These are phyloP conservation scores for Ogataea paraovalis DNA, from an alignment of 805 yeast genomes.

Conservation along the genomic window DNA sequence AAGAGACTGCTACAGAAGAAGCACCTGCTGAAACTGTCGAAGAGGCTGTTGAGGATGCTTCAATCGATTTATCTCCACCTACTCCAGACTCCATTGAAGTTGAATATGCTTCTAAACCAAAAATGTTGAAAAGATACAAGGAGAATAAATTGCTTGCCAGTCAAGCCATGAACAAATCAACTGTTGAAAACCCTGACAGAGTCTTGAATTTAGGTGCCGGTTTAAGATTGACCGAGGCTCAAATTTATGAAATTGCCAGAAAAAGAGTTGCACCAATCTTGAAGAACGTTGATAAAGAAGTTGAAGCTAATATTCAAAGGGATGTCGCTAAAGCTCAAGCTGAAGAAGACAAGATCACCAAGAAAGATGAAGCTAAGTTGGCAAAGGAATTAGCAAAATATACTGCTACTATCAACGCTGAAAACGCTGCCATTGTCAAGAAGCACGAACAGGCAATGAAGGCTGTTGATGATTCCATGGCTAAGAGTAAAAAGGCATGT, in stretches of 20 bases:
- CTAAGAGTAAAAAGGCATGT: slow-evolving; percentile 30
- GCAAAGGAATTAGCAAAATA: slow-evolving; percentile 35
- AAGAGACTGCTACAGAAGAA: slow-evolving; percentile 5
- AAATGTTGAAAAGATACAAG: slow-evolving; percentile 43
- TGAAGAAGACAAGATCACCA: slow-evolving; percentile 35
- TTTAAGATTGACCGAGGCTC: slow-evolving; percentile 49
- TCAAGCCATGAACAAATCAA: slow-evolving; percentile 38
- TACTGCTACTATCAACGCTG: slow-evolving; percentile 37
- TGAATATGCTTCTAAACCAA: slow-evolving; percentile 43
- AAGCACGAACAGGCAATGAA: slow-evolving; percentile 23
- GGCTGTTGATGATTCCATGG: slow-evolving; percentile 21
- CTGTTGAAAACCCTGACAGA: slow-evolving; percentile 46
- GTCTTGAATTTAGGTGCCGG: slow-evolving; percentile 52
- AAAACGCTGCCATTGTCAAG: slow-evolving; percentile 31
- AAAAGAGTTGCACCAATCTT: slow-evolving; percentile 53
- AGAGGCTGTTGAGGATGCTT: slow-evolving; percentile 22
- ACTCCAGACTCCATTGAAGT: slow-evolving; percentile 36
- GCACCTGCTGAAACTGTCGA: slow-evolving; percentile 8
- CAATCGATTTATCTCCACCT: slow-evolving; percentile 26
- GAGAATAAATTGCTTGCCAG: slow-evolving; percentile 47
- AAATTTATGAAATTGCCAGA: slow-evolving; percentile 52
- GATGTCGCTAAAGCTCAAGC: slow-evolving; percentile 37
- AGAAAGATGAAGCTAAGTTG: slow-evolving; percentile 29
- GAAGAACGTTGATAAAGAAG: slow-evolving; percentile 47
- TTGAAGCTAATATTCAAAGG: slow-evolving; percentile 38